Evolutionary conservation across 495 filamentous ascomycete species (phyloP).

Genomic region (Eremomyces bilateralis): DNA sequence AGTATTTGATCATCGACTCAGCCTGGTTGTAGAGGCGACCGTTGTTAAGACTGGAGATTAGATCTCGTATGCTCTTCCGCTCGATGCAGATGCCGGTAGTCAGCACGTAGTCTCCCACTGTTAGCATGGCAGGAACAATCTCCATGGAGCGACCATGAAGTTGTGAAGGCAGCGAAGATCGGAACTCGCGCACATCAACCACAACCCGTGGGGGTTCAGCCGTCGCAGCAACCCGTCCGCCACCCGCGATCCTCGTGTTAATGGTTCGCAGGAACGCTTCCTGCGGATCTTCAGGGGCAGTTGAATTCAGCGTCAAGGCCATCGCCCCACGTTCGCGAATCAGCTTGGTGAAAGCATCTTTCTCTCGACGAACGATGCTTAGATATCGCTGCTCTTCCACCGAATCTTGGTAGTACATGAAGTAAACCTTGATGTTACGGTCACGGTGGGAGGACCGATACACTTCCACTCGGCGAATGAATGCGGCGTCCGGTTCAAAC

Average conservation of each 20-base stretch:
- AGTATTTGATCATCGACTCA: slow-evolving; percentile 85
- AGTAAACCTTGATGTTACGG: slow-evolving; percentile 76
- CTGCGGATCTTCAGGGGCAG: slow-evolving; percentile 58
- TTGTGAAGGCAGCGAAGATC: slow-evolving; percentile 76
- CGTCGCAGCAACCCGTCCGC: slow-evolving; percentile 70
- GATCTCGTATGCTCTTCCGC: slow-evolving; percentile 75
- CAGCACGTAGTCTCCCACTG: slow-evolving; percentile 90
- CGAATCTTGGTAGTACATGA: slow-evolving; percentile 83
- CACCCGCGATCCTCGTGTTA: slow-evolving; percentile 91
- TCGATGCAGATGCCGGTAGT: slow-evolving; percentile 81
- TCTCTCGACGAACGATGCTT: slow-evolving; percentile 70
- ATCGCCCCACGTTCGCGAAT: slow-evolving; percentile 83
- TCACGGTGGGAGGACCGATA: slow-evolving; percentile 87
- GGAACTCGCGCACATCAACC: slow-evolving; percentile 88
- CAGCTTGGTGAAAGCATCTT: slow-evolving; percentile 81
- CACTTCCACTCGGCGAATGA: slow-evolving; percentile 85
- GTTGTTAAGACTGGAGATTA: slow-evolving; percentile 78
- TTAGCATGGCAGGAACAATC: slow-evolving; percentile 82
- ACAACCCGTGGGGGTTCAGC: slow-evolving; percentile 81
- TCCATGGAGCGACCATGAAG: slow-evolving; percentile 70
- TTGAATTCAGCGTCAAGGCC: slow-evolving; percentile 66
- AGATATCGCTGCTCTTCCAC: slow-evolving; percentile 95
- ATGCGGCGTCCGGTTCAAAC: slow-evolving; percentile 94
- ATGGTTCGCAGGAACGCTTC: slow-evolving; percentile 86
- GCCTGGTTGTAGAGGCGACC: slow-evolving; percentile 81